These are phyloP conservation scores for Pleurotus giganteus DNA, from an alignment of 768 basidiomycete species.

Conservation along the genomic window DNA sequence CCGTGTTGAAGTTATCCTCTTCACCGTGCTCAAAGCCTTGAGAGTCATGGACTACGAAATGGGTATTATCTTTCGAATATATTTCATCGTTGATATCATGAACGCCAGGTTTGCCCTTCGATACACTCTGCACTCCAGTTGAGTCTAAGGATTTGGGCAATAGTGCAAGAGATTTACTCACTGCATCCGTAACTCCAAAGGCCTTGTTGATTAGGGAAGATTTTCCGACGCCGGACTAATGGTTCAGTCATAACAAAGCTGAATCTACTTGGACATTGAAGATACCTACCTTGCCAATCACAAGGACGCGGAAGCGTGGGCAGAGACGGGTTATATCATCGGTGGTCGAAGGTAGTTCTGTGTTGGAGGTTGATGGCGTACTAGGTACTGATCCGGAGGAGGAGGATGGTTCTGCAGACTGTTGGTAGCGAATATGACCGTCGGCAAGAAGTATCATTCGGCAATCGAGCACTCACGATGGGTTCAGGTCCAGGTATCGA, in stretches of 20 bases:
- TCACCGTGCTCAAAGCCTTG: constrained; percentile 28
- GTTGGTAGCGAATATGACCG: not conserved
- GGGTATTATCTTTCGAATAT: constrained; percentile 20
- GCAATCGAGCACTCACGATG: not conserved
- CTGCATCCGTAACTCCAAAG: constrained; percentile 24
- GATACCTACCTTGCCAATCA: constrained; percentile 23
- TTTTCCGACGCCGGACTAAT: constrained; percentile 28
- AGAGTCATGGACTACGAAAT: constrained; percentile 29
- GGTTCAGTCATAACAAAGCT: too few relatives aligned
- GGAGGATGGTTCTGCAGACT: not conserved
- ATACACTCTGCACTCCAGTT: constrained; percentile 15
- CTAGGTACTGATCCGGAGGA: not conserved
- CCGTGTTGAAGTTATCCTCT: constrained; percentile 20
- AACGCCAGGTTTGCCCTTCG: constrained; percentile 17
- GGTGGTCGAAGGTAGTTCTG: constrained; percentile 1
- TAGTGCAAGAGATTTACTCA: constrained; percentile 6
- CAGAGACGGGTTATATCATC: constrained; percentile 4
- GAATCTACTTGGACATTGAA: not conserved
- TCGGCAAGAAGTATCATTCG: not conserved
- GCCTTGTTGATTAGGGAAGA: constrained; percentile 26
- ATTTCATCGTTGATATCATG: constrained; percentile 27
- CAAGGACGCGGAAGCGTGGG: constrained; percentile 23
- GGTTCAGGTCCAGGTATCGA: not conserved
- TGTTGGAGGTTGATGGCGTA: not conserved
- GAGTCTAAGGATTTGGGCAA: not conserved